Percentiles rank a stretch among this genome's conserved stretches.
Conservation (phyloP, 805 yeast genomes). For the Grigorovia jiainica region DNA sequence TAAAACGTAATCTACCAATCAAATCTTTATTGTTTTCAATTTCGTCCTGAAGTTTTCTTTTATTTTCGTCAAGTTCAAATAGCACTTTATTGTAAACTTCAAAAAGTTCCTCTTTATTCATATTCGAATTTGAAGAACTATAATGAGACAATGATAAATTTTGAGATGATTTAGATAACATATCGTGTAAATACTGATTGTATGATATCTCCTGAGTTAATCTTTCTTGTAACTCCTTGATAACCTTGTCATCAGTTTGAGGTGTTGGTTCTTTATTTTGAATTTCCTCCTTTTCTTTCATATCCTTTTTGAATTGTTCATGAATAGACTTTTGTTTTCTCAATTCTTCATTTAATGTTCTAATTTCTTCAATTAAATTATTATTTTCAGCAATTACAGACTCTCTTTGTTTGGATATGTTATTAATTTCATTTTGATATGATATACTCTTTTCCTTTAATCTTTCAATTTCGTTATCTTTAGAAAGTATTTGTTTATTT, state of each 20-base stretch:
- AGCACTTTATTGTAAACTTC: slow-evolving; percentile 35
- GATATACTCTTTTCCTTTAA: slow-evolving; percentile 20
- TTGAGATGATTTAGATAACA: slow-evolving; percentile 13
- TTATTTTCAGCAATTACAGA: slow-evolving; percentile 22
- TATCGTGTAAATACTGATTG: slow-evolving; percentile 23
- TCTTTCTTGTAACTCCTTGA: slow-evolving; percentile 31
- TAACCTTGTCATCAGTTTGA: slow-evolving; percentile 22
- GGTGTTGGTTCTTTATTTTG: background rate
- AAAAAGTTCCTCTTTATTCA: slow-evolving; percentile 8
- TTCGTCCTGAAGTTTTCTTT: slow-evolving; percentile 41
- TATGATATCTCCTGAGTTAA: slow-evolving; percentile 25
- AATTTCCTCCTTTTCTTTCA: slow-evolving; percentile 28
- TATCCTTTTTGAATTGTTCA: slow-evolving; percentile 35
- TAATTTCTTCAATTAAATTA: slow-evolving; percentile 20
- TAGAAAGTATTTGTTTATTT: slow-evolving; percentile 28
- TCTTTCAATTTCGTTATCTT: slow-evolving; percentile 29
- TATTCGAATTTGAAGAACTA: background rate
- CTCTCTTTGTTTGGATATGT: slow-evolving; percentile 27
- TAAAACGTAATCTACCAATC: slow-evolving; percentile 46
- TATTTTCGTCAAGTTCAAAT: slow-evolving; percentile 42
- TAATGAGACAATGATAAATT: background rate
- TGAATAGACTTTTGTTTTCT: slow-evolving; percentile 17
- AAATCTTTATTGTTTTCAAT: slow-evolving; percentile 35
- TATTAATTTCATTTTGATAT: slow-evolving; percentile 21
- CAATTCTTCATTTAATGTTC: slow-evolving; percentile 20